Conservation (phyloP, 73 alveolate species). For the Effrenium voratum region DNA sequence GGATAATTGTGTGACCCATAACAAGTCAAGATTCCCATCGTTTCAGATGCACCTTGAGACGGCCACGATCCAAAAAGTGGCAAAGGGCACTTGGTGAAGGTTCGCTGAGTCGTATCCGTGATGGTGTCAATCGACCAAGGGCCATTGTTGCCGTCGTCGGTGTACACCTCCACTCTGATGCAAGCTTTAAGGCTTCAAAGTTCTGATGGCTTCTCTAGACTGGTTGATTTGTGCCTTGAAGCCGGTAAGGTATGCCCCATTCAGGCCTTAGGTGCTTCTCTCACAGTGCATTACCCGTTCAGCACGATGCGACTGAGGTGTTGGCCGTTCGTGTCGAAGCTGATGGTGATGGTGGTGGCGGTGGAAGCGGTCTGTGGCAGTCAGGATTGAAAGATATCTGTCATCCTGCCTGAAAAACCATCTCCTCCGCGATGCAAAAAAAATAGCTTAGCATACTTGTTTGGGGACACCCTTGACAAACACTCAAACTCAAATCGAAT, state of each 20-base stretch:
- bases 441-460: too few relatives aligned
- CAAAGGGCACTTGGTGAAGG: constrained; percentile 91
- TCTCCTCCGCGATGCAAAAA: too few relatives aligned
- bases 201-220: too few relatives aligned
- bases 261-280: constrained; percentile 20
- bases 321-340: constrained; percentile 79
- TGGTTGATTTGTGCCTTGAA: constrained; percentile 27
- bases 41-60: neutral
- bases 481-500: too few relatives aligned
- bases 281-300: neutral
- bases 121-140: constrained; percentile 73
- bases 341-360: constrained; percentile 46
- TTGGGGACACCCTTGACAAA: too few relatives aligned
- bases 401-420: too few relatives aligned
- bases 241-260: constrained; percentile 82
- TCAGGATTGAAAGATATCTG: too few relatives aligned
- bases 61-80: neutral
- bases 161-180: constrained; percentile 16
- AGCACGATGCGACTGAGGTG: neutral
- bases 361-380: constrained; percentile 65
- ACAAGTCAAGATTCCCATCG: neutral
- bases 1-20: neutral
- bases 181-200: neutral
- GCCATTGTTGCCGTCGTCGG: constrained; percentile 91
- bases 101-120: constrained; percentile 83